phyloP scores from a whole-genome alignment of 495 filamentous ascomycete genomes.

The Penicillium antarcticum region DNA sequence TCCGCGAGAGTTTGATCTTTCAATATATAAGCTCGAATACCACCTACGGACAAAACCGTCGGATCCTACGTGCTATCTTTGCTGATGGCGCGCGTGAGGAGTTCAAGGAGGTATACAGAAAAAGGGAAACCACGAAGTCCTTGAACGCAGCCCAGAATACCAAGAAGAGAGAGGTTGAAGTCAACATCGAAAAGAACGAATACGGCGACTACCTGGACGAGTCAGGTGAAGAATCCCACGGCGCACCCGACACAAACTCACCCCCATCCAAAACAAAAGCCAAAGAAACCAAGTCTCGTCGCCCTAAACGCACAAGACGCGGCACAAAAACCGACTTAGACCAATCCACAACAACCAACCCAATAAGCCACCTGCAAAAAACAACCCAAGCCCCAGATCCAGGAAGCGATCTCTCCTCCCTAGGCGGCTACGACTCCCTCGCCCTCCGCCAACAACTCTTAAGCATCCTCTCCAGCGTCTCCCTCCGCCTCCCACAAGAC shows the following conservation, averaged over 20 bases:
- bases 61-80: constrained; percentile 62
- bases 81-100: constrained; percentile 56
- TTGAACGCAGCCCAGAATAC: constrained; percentile 13
- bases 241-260: constrained; percentile 5
- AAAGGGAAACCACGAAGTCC: constrained; percentile 44
- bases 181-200: constrained; percentile 56
- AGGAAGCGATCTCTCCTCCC: constrained; percentile 22
- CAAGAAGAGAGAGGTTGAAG: constrained; percentile 44
- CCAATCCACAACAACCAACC: constrained; percentile 1
- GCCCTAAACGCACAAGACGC: constrained; percentile 34
- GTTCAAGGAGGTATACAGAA: constrained; percentile 58
- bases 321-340: constrained; percentile 27
- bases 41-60: constrained; percentile 40
- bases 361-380: not conserved
- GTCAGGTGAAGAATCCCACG: constrained; percentile 37
- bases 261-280: constrained; percentile 6
- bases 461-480: constrained; percentile 49
- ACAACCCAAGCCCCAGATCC: not conserved
- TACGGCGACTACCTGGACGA: constrained; percentile 57
- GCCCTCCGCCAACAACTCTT: constrained; percentile 63
- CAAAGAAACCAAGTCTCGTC: constrained; percentile 1
- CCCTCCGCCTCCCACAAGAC: constrained; percentile 30
- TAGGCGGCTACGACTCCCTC: constrained; percentile 57
- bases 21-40: constrained; percentile 44
- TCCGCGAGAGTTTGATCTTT: constrained; percentile 53